Conservation (phyloP, 805 yeast species). For the Lachancea sp. region DNA sequence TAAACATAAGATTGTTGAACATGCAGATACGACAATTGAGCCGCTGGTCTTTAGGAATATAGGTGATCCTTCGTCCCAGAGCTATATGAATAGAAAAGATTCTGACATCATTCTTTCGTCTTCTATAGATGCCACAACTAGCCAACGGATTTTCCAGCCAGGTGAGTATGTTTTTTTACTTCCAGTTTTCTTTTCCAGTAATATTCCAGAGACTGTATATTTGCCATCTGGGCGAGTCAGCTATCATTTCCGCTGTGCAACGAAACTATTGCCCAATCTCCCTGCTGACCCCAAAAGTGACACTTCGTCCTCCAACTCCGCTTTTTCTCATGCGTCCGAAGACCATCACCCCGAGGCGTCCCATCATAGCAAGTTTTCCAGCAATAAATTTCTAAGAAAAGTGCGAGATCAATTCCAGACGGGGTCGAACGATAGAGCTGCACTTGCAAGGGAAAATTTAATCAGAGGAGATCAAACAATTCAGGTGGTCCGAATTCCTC, state of each 20-base stretch:
- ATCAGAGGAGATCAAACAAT: constrained; percentile 31
- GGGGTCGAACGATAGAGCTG: constrained; percentile 1
- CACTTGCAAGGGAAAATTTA: constrained; percentile 9
- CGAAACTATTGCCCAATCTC: constrained; percentile 9
- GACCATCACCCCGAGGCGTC: constrained; percentile 5
- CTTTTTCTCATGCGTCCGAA: constrained; percentile 6
- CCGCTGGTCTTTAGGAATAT: constrained; percentile 19
- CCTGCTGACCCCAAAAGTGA: constrained; percentile 5
- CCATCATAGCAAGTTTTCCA: constrained; percentile 5
- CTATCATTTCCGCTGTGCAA: constrained; percentile 18
- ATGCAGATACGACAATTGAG: constrained; percentile 14
- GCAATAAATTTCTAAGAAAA: constrained; percentile 20
- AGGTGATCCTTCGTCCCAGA: constrained; percentile 9
- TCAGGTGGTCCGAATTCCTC: constrained; percentile 38
- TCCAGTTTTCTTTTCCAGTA: constrained; percentile 56
- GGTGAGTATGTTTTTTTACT: constrained; percentile 66
- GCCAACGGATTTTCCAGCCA: constrained; percentile 36
- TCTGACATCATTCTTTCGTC: constrained; percentile 12
- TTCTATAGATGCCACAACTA: constrained; percentile 3
- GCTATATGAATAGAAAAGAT: constrained; percentile 18
- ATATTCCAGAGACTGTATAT: constrained; percentile 51
- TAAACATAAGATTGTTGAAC: constrained; percentile 21
- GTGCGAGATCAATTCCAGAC: constrained; percentile 24
- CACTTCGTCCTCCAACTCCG: constrained; percentile 6
- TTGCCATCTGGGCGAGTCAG: constrained; percentile 33